Evolutionary conservation across 2,329 filamentous ascomycete species (phyloP).

Genomic region (Capronia epimyces): DNA sequence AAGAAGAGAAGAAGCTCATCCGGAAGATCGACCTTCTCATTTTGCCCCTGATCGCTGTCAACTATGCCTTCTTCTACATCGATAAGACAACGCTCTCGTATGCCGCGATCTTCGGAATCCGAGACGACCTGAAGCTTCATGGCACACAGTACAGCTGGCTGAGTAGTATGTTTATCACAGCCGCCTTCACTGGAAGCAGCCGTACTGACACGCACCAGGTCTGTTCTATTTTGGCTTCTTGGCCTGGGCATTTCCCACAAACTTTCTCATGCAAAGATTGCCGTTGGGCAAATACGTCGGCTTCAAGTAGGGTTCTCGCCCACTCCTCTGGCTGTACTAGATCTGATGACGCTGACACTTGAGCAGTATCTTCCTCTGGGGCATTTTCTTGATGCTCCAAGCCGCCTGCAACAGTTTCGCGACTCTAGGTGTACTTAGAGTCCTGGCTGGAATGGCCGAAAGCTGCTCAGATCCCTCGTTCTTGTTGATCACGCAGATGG

Average conservation of each 20-base stretch:
- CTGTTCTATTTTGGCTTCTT: slow-evolving; percentile 47
- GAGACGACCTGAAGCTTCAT: slow-evolving; percentile 48
- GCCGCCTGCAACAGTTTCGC: slow-evolving; percentile 52
- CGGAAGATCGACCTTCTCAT: slow-evolving; percentile 57
- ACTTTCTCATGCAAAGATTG: slow-evolving; percentile 58
- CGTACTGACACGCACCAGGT: slow-evolving; percentile 36
- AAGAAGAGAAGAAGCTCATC: slow-evolving; percentile 45
- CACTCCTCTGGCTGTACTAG: slow-evolving; percentile 43
- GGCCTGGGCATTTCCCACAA: slow-evolving; percentile 62
- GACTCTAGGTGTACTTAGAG: slow-evolving; percentile 52
- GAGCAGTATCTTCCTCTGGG: slow-evolving; percentile 35
- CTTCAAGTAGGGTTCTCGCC: slow-evolving; percentile 35
- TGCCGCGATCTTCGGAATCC: slow-evolving; percentile 60
- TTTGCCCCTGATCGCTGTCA: slow-evolving; percentile 51
- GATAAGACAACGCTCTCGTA: slow-evolving; percentile 39
- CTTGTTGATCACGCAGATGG: slow-evolving; percentile 39
- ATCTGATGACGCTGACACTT: slow-evolving; percentile 1
- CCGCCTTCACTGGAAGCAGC: slow-evolving; percentile 42
- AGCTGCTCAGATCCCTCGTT: slow-evolving; percentile 52
- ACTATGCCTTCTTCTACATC: slow-evolving; percentile 52
- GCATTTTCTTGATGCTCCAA: slow-evolving; percentile 49
- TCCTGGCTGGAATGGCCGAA: slow-evolving; percentile 48
- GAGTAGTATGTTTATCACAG: slow-evolving; percentile 48
- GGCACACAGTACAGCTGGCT: slow-evolving; percentile 45
- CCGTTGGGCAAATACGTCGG: slow-evolving; percentile 61